These are phyloP conservation scores for Colletotrichum tanaceti DNA, from an alignment of 2,329 filamentous ascomycete species.

Conservation along the genomic window DNA sequence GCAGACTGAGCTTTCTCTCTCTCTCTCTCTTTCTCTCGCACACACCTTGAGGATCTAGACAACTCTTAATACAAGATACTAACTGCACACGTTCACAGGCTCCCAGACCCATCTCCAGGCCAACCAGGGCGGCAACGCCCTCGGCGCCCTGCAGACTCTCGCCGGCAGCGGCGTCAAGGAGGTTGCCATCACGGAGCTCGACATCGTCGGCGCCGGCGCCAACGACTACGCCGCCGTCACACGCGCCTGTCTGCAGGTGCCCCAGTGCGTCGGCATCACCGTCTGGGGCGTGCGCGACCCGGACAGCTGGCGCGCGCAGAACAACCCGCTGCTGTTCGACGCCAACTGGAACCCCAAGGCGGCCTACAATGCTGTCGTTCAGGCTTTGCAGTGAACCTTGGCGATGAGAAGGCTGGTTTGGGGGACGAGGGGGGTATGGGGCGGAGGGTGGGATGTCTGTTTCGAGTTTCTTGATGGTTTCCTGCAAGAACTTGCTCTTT, in stretches of 20 bases:
- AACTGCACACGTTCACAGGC: constrained; percentile 43
- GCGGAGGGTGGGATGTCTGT: neutral
- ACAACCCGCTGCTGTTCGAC: constrained; percentile 66
- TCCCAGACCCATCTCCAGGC: constrained; percentile 66
- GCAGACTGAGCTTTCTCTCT: neutral
- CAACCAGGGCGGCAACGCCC: constrained; percentile 57
- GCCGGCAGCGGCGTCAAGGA: constrained; percentile 63
- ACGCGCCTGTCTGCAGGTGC: constrained; percentile 67
- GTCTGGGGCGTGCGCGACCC: constrained; percentile 67
- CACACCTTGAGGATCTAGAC: no score
- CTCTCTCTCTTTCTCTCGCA: neutral
- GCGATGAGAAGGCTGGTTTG: neutral
- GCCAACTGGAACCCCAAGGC: constrained; percentile 62
- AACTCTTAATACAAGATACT: no score
- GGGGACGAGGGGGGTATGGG: neutral
- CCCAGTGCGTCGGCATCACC: constrained; percentile 74
- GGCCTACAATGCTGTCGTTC: constrained; percentile 61
- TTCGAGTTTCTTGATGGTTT: no score
- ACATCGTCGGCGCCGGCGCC: constrained; percentile 68
- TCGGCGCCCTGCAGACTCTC: constrained; percentile 63
- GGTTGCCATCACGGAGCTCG: constrained; percentile 75
- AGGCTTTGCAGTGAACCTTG: constrained; percentile 45
- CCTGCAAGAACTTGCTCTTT: neutral
- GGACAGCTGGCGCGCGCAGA: constrained; percentile 63
- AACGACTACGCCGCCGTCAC: constrained; percentile 69